Percentiles rank a stretch among this genome's conserved stretches.
These are phyloP conservation scores for Fagus sylvatica DNA, from an alignment of 306 rosid genomes.

Conservation along the genomic window DNA sequence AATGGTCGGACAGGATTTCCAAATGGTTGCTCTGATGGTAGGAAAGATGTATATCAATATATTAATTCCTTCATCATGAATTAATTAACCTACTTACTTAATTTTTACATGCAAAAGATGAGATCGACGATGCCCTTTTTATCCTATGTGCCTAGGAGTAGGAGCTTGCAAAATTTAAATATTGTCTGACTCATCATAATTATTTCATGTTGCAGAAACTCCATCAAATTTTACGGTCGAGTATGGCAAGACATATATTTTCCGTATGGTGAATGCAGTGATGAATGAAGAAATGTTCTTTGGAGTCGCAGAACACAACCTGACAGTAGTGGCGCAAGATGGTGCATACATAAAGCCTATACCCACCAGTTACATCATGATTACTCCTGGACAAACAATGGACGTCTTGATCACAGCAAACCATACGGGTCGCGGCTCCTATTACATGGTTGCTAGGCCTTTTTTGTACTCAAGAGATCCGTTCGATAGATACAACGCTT, in stretches of 20 bases:
- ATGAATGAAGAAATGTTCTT: slow-evolving; percentile 38
- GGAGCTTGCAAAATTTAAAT: background rate
- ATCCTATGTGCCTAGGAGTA: background rate
- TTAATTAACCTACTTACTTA: too few species aligned
- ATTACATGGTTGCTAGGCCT: slow-evolving; percentile 38
- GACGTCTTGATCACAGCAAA: slow-evolving; percentile 36
- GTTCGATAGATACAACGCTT: slow-evolving; percentile 4
- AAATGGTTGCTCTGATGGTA: too few species aligned
- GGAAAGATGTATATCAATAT: too few species aligned
- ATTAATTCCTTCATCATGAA: too few species aligned
- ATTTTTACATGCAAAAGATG: too few species aligned
- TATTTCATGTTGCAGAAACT: slow-evolving; percentile 8
- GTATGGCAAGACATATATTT: slow-evolving; percentile 31
- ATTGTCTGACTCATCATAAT: slow-evolving; percentile 4
- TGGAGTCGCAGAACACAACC: slow-evolving; percentile 23
- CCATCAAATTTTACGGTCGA: background rate
- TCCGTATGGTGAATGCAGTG: slow-evolving; percentile 19
- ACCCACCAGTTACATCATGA: slow-evolving; percentile 25
- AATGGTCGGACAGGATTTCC: too few species aligned
- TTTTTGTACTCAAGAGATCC: slow-evolving; percentile 4
- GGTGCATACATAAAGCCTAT: slow-evolving; percentile 33
- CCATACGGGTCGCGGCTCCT: slow-evolving; percentile 4
- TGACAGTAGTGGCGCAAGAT: slow-evolving; percentile 29
- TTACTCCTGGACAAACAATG: slow-evolving; percentile 41
- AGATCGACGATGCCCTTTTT: too few species aligned